These are phyloP conservation scores for Solanum hybrid DNA, from an alignment of 305 asterid species.

Conservation along the genomic window DNA sequence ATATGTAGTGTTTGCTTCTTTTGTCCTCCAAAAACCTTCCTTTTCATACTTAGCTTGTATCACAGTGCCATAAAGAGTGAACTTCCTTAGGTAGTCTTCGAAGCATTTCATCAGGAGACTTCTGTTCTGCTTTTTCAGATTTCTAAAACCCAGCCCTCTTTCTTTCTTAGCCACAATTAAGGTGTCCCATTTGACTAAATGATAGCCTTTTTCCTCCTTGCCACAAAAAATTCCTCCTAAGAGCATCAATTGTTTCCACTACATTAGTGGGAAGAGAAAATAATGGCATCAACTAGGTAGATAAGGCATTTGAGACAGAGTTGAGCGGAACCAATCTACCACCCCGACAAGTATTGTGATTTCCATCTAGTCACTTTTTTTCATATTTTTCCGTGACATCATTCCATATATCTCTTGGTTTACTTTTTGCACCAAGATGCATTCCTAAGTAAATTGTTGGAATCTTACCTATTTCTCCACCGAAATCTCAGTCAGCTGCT, in stretches of 20 bases:
- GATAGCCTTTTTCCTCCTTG: background rate
- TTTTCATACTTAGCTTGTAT: background rate
- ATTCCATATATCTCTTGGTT: background rate
- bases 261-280: background rate
- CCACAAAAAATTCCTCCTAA: background rate
- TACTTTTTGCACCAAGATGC: background rate
- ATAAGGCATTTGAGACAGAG: background rate
- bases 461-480: background rate
- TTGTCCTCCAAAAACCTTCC: background rate
- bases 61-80: background rate
- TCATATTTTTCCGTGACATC: background rate
- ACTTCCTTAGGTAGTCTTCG: background rate
- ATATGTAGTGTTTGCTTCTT: background rate
- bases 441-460: background rate
- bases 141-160: background rate
- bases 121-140: background rate
- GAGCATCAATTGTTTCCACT: background rate
- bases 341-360: background rate
- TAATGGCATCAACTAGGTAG: background rate
- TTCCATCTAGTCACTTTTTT: background rate
- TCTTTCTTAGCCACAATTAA: background rate
- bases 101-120: background rate
- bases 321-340: background rate
- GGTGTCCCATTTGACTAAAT: background rate
- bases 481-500: background rate